phyloP scores from a whole-genome alignment of 495 filamentous ascomycete species.

The Penicillium riverlandense region DNA sequence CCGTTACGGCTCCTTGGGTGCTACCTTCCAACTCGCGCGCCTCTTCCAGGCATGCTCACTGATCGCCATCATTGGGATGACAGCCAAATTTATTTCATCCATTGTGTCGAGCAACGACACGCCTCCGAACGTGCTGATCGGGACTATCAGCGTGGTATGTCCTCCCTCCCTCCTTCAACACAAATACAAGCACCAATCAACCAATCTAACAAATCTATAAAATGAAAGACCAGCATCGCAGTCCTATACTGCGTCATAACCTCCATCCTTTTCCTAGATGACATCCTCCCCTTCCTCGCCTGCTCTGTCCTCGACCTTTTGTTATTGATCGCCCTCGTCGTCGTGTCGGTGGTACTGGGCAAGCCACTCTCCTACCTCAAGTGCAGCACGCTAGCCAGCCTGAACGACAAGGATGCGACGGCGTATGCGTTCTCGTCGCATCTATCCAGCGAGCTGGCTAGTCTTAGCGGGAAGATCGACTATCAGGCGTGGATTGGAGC shows the following conservation, averaged over 20 bases:
- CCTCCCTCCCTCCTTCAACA: not conserved
- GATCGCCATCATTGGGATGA: constrained; percentile 73
- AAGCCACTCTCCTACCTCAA: constrained; percentile 74
- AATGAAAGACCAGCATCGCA: constrained; percentile 60
- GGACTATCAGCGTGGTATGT: constrained; percentile 72
- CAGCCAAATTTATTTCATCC: constrained; percentile 73
- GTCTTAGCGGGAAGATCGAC: constrained; percentile 37
- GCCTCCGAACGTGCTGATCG: constrained; percentile 67
- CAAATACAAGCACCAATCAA: too few relatives aligned
- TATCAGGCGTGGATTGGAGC: constrained; percentile 56
- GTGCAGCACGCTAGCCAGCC: constrained; percentile 50
- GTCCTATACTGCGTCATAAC: constrained; percentile 70
- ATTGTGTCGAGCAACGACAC: constrained; percentile 57
- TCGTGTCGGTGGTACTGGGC: constrained; percentile 65
- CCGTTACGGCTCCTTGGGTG: constrained; percentile 65
- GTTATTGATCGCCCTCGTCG: constrained; percentile 63
- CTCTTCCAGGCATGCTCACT: constrained; percentile 64
- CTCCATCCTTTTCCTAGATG: constrained; percentile 68
- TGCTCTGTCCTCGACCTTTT: constrained; percentile 57
- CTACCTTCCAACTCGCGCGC: constrained; percentile 68
- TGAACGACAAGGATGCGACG: constrained; percentile 24
- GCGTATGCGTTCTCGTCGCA: constrained; percentile 39
- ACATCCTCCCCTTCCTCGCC: constrained; percentile 65
- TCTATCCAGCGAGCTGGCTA: constrained; percentile 31
- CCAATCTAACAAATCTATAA: not conserved